Conservation (phyloP, 306 rosid genomes). For the Leucaena leucocephala region DNA sequence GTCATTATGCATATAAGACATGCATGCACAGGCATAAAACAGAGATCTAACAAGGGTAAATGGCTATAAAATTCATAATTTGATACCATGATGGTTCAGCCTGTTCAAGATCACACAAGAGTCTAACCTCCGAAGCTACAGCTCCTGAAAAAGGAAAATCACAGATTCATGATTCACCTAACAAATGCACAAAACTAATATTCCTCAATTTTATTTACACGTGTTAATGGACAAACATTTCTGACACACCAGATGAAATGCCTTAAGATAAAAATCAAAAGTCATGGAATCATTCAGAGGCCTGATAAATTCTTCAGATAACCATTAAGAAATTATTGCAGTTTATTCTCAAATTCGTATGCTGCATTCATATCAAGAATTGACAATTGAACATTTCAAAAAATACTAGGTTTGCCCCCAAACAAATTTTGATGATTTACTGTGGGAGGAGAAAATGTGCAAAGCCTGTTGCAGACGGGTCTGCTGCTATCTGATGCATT, state of each 20-base stretch:
- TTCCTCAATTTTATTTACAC: background rate
- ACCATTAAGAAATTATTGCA: no score
- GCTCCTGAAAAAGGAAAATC: conserved; percentile 49
- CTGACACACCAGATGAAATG: conserved; percentile 19
- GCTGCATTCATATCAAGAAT: no score
- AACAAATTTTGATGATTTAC: no score
- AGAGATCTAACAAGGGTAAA: conserved; percentile 17
- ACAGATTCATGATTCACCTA: conserved; percentile 24
- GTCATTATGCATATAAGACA: conserved; percentile 14
- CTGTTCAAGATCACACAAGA: conserved; percentile 84
- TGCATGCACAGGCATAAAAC: conserved; percentile 9
- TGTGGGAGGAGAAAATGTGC: no score
- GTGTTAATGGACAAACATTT: background rate
- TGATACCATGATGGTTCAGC: conserved; percentile 81
- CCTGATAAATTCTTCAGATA: no score
- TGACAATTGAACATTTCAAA: no score
- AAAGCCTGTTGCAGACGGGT: no score
- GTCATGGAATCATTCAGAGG: conserved; percentile 5
- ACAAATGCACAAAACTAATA: conserved; percentile 7
- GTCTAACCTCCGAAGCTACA: conserved; percentile 82
- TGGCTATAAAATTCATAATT: conserved; percentile 6
- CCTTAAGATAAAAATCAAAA: background rate
- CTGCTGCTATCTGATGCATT: no score
- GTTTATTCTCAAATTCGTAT: no score
- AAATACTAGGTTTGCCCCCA: no score